Base-by-base conservation (phyloP, 805 yeast genomes). In the Zygotorulaspora chibaensis region DNA sequence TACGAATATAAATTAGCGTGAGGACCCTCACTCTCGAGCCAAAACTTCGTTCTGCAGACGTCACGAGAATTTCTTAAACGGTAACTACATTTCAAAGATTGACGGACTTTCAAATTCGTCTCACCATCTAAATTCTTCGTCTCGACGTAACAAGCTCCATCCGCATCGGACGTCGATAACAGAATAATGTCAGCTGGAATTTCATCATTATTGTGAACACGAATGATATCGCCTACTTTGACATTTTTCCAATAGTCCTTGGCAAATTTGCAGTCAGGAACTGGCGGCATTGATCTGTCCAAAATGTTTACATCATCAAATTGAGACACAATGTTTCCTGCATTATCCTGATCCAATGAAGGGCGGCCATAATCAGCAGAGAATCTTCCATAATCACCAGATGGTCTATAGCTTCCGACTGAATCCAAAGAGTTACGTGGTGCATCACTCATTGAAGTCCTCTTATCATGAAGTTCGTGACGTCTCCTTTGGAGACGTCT, bases 1-100 rank as follows among this genome's bases (percentile, higher is more conserved):
- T 84, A 86, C 35, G 81, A 74, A 63, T 86, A 86, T 52, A 86
- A 69, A 59, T 84, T 84, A 1, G 89, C 76, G 63, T 85, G 88
- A 12, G 95, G 95, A 7, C 89, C 91, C 67, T 86, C 93, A 69
- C 85, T 77, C 54, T 85, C 87, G n/a, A 85, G 67, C 77, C 83
- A 77, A 54, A 84, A 84, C 51, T 72, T 73, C 42, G 78, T 67
- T 56, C 72, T 70, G 6, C 74, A 70, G 33, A 77, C 58, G 54
- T 79, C 82, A 48, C 71, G 67, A 1, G 77, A 67, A 42, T 72
- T 76, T 48, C 73, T 68, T 12, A 77, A 70, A 28, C 67, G 71
- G 12, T 77, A 67, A 30, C 83, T 75, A 56, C 80, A 78, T 57
- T 83, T 81, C 55, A 86, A 63, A 3, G 90, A 83, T 62, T 83